Evolutionary conservation across 208 protist genomes (phyloP), one percentile per base, ranked within the genome.

Genomic region (Trypanosoma theileri): DNA sequence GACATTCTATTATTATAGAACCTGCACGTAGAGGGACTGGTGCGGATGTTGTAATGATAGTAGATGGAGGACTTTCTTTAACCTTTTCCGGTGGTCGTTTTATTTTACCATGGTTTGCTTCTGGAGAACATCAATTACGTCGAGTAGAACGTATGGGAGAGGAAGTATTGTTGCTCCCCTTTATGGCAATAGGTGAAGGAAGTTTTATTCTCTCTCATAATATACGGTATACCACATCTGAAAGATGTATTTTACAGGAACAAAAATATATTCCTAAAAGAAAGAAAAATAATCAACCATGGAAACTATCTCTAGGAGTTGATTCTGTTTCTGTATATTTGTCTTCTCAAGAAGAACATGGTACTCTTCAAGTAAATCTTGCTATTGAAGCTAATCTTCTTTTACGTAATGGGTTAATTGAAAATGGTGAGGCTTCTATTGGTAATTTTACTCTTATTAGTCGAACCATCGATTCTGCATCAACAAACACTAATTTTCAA

Each of bases 61-160:
- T 94, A n/a, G 78, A 91, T 22, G 63, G 71, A 17, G 82, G 86
- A 51, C 63, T 94, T 44, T 89, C 84, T 13, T 81, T 94, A 48
- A 82, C 85, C 3, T 81, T 94, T 61, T 71, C 73, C 1, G 75
- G 79, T n/a, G 88, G 88, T 14, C 48, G 68, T 7, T 77, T 94
- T 54, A 66, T 80, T n/a, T 69, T 94, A 8, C 88, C 88, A 13
- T 59, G 52, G 31, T 50, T 60, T 50, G 4, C 21, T 44, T 62
- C 22, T 14, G 35, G 26, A 17, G 4, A 63, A 4, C 73, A 56
- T 7, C 58, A 61, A 16, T 46, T 64, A 4, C 62, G 73, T 3
- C 55, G 55, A 53, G 52, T 73, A 26, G 71, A 82, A 24, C 65
- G 56, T 35, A 66, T 78, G 26, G 72, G 73, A 16, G 82, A 79